phyloP scores from a whole-genome alignment of 1,284 basidiomycete genomes.

The Cutaneotrichosporon curvatum region DNA sequence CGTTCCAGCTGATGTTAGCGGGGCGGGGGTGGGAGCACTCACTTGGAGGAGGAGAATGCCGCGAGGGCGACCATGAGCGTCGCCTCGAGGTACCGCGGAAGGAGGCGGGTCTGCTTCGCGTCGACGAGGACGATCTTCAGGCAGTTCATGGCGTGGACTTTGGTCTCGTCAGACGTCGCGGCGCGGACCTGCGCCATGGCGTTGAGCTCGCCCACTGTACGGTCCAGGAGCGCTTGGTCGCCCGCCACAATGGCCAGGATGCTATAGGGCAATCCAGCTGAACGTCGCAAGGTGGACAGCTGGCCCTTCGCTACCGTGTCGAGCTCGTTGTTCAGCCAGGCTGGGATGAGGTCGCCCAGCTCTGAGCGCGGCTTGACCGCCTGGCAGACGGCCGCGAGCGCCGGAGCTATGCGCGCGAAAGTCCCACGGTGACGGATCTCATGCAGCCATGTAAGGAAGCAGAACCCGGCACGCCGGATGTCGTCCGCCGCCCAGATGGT shows the following conservation, averaged over 20 bases:
- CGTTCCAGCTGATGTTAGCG: slow-evolving; percentile 39
- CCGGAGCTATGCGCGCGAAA: slow-evolving; percentile 38
- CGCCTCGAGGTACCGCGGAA: slow-evolving; percentile 35
- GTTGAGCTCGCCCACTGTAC: slow-evolving; percentile 24
- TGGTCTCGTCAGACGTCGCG: slow-evolving; percentile 32
- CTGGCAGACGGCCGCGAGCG: slow-evolving; percentile 35
- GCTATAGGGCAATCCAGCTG: slow-evolving; percentile 42
- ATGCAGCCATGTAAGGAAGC: slow-evolving; percentile 41
- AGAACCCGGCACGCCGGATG: slow-evolving; percentile 26
- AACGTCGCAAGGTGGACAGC: slow-evolving; percentile 42
- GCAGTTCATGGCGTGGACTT: slow-evolving; percentile 45
- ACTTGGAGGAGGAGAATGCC: slow-evolving; percentile 41
- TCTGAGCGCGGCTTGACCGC: slow-evolving; percentile 17
- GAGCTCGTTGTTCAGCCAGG: slow-evolving; percentile 42
- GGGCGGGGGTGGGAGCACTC: slow-evolving; percentile 5
- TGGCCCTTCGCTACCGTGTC: slow-evolving; percentile 31
- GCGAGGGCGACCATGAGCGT: slow-evolving; percentile 37
- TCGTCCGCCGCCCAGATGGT: slow-evolving; percentile 29
- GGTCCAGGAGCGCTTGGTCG: slow-evolving; percentile 29
- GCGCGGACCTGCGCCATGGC: slow-evolving; percentile 29
- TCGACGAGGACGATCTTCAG: slow-evolving; percentile 44
- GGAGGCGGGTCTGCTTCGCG: slow-evolving; percentile 32
- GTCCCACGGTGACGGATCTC: slow-evolving; percentile 45
- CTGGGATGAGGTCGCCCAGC: slow-evolving; percentile 19
- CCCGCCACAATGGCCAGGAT: slow-evolving; percentile 36